Evolutionary conservation across 2,329 filamentous ascomycete species (phyloP).

Genomic region (Monilinia vaccinii-corymbosi): DNA sequence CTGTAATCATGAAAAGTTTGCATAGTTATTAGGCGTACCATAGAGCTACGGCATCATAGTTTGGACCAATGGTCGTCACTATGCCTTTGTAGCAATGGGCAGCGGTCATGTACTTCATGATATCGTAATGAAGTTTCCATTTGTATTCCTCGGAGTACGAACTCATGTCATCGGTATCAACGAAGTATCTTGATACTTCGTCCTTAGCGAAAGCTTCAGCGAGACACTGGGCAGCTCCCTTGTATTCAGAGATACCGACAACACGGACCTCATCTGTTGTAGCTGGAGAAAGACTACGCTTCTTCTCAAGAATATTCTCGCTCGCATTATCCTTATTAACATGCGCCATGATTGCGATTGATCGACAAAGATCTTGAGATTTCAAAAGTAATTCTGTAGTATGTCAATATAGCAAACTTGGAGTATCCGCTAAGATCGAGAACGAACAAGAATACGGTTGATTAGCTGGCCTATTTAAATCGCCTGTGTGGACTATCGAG

Average conservation of each 20-base stretch:
- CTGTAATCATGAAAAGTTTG: neutral
- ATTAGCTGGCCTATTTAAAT: slow-evolving; percentile 31
- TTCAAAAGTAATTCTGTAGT: neutral
- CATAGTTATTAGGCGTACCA: slow-evolving; percentile 47
- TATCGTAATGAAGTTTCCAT: slow-evolving; percentile 68
- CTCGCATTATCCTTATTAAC: slow-evolving; percentile 31
- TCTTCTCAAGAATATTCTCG: slow-evolving; percentile 24
- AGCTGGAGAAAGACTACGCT: slow-evolving; percentile 21
- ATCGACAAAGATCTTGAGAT: neutral
- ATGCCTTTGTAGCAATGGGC: slow-evolving; percentile 66
- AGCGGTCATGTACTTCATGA: slow-evolving; percentile 69
- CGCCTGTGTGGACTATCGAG: slow-evolving; percentile 46
- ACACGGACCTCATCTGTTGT: slow-evolving; percentile 50
- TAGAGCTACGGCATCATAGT: slow-evolving; percentile 69
- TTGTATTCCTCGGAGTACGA: slow-evolving; percentile 55
- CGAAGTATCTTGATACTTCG: slow-evolving; percentile 64
- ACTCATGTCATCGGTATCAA: slow-evolving; percentile 60
- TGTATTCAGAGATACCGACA: slow-evolving; percentile 57
- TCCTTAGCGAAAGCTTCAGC: slow-evolving; percentile 72
- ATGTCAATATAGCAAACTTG: slow-evolving; percentile 17
- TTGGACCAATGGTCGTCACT: slow-evolving; percentile 63
- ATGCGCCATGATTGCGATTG: slow-evolving; percentile 27
- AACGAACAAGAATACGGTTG: slow-evolving; percentile 24
- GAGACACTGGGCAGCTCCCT: slow-evolving; percentile 60
- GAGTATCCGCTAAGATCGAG: neutral